Percentiles rank a stretch among this genome's conserved stretches.
Evolutionary conservation across 345 rosid species (phyloP).

Genomic region (Clarkia xantiana): DNA sequence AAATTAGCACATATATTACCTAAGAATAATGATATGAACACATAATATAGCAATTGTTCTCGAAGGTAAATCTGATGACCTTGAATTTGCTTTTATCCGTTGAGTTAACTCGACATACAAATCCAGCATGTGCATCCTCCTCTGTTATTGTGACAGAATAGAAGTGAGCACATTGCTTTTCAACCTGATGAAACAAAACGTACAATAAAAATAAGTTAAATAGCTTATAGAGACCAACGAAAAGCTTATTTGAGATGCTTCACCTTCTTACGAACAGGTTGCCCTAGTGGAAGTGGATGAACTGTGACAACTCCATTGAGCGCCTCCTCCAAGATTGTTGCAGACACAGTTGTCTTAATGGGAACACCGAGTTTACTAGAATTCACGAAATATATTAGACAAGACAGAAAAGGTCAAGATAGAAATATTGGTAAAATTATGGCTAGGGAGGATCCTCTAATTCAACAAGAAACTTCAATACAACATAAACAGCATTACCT

Average conservation of each 20-base stretch:
- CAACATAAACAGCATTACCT: constrained; percentile 29
- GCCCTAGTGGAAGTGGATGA: constrained; percentile 55
- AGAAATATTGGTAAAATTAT: neutral
- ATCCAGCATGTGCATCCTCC: constrained; percentile 82
- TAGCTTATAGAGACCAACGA: constrained; percentile 9
- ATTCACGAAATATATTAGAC: constrained; percentile 1
- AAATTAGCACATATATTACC: no score
- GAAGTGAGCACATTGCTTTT: constrained; percentile 96
- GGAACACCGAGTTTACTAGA: constrained; percentile 96
- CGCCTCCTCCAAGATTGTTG: constrained; percentile 91
- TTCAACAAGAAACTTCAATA: neutral
- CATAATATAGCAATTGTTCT: neutral
- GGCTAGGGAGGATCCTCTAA: neutral
- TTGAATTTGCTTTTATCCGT: constrained; percentile 96
- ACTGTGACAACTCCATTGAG: constrained; percentile 62
- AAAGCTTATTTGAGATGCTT: constrained; percentile 10
- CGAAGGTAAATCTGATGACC: constrained; percentile 21
- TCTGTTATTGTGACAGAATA: constrained; percentile 75
- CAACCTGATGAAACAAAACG: constrained; percentile 57
- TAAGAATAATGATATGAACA: no score
- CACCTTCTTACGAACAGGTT: constrained; percentile 63
- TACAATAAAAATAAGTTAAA: constrained; percentile 3
- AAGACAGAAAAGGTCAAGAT: constrained; percentile 2
- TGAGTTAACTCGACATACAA: constrained; percentile 87
- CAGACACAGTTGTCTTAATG: constrained; percentile 93